Evolutionary conservation across 768 basidiomycete genomes (phyloP).

Genomic region (Boletus patriciae): DNA sequence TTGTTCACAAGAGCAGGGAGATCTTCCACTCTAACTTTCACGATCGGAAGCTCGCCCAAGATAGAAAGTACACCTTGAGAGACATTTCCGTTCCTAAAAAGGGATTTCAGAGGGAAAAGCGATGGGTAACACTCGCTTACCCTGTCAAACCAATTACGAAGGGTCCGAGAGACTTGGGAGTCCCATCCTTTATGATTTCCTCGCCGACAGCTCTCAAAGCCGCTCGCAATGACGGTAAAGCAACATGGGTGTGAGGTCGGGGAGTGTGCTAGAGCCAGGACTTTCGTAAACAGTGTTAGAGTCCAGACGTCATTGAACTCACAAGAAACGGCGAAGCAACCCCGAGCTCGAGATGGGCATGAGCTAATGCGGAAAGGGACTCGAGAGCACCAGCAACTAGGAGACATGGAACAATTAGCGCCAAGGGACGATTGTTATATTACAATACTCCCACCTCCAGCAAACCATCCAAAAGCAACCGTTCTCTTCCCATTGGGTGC

Average conservation of each 20-base stretch:
- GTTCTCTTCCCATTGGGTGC: conserved; percentile 64
- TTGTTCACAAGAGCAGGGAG: conserved; percentile 55
- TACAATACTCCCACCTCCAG: conserved; percentile 60
- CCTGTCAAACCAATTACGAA: conserved; percentile 83
- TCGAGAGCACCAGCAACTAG: conserved; percentile 84
- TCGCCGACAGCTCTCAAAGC: conserved; percentile 59
- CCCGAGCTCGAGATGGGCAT: conserved; percentile 75
- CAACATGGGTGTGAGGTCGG: conserved; percentile 72
- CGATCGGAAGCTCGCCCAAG: conserved; percentile 66
- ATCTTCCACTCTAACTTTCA: conserved; percentile 54
- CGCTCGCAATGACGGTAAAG: conserved; percentile 50
- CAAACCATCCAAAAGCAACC: conserved; percentile 91
- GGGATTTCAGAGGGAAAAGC: not conserved
- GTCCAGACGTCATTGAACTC: conserved; percentile 23
- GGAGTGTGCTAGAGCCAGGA: conserved; percentile 55
- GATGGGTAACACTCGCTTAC: conserved; percentile 38
- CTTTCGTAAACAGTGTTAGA: not conserved
- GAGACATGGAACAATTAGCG: not conserved
- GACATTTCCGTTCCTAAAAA: conserved; percentile 73
- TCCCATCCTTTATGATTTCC: conserved; percentile 55
- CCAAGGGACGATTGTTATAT: not conserved
- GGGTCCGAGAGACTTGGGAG: conserved; percentile 66
- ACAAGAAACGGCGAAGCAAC: conserved; percentile 83
- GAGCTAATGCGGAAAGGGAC: conserved; percentile 74
- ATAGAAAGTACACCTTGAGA: conserved; percentile 75